phyloP scores from a whole-genome alignment of 2,329 filamentous ascomycete genomes.

The Xylariaceae sp. region DNA sequence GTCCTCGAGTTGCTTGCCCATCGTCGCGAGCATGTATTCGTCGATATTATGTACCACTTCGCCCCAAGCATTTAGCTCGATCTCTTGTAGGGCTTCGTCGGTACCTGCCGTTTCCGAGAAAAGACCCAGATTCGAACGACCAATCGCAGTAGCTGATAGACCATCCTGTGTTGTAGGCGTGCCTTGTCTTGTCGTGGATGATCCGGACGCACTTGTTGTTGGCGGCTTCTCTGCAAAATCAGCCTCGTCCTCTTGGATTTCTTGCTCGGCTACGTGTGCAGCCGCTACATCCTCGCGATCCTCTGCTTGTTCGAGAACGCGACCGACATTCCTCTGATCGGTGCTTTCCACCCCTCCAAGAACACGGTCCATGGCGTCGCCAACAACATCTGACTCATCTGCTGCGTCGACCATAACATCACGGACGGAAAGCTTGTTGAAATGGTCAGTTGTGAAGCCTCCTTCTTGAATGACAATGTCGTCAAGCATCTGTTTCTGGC shows the following conservation, averaged over 20 bases:
- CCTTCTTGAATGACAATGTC: conserved; percentile 98
- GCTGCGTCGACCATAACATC: conserved; percentile 63
- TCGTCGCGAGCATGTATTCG: conserved; percentile 69
- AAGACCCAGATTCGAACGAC: conserved; percentile 35
- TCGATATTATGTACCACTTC: conserved; percentile 60
- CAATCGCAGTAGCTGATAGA: conserved; percentile 30
- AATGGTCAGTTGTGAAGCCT: conserved; percentile 95
- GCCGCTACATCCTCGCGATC: conserved; percentile 89
- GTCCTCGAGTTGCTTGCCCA: conserved; percentile 58
- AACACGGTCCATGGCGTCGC: conserved; percentile 78
- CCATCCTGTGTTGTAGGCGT: conserved; percentile 42
- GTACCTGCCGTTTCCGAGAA: conserved; percentile 36
- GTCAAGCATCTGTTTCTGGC: conserved; percentile 96
- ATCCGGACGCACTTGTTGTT: conserved; percentile 41
- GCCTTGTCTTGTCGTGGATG: conserved; percentile 48
- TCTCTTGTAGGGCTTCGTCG: conserved; percentile 32
- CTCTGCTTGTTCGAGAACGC: conserved; percentile 83
- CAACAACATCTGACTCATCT: conserved; percentile 47
- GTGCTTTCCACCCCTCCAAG: conserved; percentile 63
- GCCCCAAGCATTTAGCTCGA: conserved; percentile 58
- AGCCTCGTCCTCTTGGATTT: conserved; percentile 79
- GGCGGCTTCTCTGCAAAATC: conserved; percentile 70
- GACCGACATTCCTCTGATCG: conserved; percentile 59
- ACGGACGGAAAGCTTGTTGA: conserved; percentile 69
- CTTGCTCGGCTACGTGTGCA: conserved; percentile 81